Conservation (phyloP, 75 land plant genomes). For the Larix kaempferi region DNA sequence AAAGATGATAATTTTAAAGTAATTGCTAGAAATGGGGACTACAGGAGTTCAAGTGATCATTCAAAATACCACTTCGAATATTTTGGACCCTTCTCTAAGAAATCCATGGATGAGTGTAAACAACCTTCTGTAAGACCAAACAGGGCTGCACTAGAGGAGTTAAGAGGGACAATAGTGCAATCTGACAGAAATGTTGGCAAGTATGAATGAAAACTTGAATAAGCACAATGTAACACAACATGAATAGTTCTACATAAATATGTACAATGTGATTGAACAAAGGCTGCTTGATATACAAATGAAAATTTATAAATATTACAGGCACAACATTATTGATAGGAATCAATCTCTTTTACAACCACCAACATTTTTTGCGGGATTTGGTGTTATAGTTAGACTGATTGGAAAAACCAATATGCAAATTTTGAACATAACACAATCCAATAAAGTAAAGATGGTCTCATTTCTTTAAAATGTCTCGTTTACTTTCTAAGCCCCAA, state of each 20-base stretch:
- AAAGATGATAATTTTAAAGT: slow-evolving; percentile 28
- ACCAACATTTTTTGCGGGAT: too few relatives aligned
- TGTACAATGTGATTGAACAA: background rate
- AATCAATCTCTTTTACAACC: background rate
- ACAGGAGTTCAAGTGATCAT: slow-evolving; percentile 32
- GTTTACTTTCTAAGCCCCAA: background rate
- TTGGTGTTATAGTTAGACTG: too few relatives aligned
- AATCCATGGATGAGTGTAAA: background rate
- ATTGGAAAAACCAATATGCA: too few relatives aligned
- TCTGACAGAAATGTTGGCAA: slow-evolving; percentile 1
- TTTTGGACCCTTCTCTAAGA: background rate
- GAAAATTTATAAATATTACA: background rate
- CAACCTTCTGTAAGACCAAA: background rate
- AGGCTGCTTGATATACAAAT: background rate
- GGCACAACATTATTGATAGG: background rate
- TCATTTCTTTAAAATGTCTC: too few relatives aligned
- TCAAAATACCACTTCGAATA: slow-evolving; percentile 16
- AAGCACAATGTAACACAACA: background rate
- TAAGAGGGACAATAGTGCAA: background rate
- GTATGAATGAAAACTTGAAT: background rate
- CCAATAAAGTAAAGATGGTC: too few relatives aligned
- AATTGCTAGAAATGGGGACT: slow-evolving; percentile 37
- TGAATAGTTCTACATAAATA: slow-evolving; percentile 1
- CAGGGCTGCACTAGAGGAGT: background rate
- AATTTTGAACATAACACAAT: too few relatives aligned